Evolutionary conservation across 179 eudicot species (phyloP).

Genomic region (Drosera spatulata): DNA sequence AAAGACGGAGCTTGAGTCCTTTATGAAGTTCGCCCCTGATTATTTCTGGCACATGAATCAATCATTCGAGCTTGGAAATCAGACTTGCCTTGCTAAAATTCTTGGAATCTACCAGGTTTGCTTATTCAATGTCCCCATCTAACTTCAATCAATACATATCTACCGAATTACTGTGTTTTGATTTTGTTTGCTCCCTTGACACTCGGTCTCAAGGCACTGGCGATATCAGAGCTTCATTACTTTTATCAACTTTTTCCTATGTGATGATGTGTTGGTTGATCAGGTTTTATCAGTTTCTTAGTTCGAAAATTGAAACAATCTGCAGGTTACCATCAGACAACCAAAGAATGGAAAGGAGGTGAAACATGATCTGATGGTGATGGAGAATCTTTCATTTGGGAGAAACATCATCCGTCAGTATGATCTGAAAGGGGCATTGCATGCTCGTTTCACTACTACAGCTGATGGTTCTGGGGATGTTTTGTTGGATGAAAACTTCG

Average conservation of each 20-base stretch:
- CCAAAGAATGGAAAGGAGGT: conserved; percentile 59
- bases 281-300: too few relatives aligned
- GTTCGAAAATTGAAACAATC: neutral
- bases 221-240: too few relatives aligned
- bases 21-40: conserved; percentile 53
- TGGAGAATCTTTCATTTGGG: conserved; percentile 86
- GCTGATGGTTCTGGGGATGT: conserved; percentile 71
- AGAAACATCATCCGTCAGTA: conserved; percentile 55
- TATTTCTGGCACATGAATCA: conserved; percentile 65
- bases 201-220: too few relatives aligned
- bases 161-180: too few relatives aligned
- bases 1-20: conserved; percentile 73
- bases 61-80: conserved; percentile 57
- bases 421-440: conserved; percentile 92
- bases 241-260: too few relatives aligned
- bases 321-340: conserved; percentile 58
- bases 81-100: conserved; percentile 93
- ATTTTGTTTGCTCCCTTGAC: too few relatives aligned
- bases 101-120: conserved; percentile 89
- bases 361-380: conserved; percentile 79
- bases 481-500: conserved; percentile 85
- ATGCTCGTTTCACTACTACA: conserved; percentile 56
- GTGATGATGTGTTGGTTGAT: too few relatives aligned
- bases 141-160: neutral
- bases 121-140: neutral